phyloP scores from a whole-genome alignment of 2,329 filamentous ascomycete genomes.

The Simplicillium sp. region DNA sequence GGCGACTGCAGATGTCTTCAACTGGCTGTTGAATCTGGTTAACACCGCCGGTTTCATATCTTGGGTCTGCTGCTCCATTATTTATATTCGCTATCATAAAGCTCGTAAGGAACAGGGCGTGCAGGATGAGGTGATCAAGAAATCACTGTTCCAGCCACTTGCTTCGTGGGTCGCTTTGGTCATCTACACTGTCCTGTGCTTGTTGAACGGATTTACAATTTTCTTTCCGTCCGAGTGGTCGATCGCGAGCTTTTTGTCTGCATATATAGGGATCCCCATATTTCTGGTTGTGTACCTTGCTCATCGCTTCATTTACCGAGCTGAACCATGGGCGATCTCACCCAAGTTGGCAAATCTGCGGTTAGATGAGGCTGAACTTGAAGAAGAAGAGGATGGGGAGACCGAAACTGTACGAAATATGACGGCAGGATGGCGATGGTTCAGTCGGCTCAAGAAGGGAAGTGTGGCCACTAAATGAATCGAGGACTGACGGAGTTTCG shows the following conservation, averaged over 20 bases:
- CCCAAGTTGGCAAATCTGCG: slow-evolving; percentile 39
- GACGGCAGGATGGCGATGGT: too few relatives aligned
- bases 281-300: slow-evolving; percentile 41
- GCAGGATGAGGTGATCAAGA: slow-evolving; percentile 34
- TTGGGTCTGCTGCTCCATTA: slow-evolving; percentile 43
- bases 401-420: too few relatives aligned
- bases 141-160: slow-evolving; percentile 45
- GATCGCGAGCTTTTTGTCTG: slow-evolving; percentile 46
- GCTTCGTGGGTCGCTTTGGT: slow-evolving; percentile 43
- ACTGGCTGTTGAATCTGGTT: slow-evolving; percentile 46
- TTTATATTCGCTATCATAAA: slow-evolving; percentile 44
- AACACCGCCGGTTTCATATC: slow-evolving; percentile 42
- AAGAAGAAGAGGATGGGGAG: too few relatives aligned
- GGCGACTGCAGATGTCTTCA: slow-evolving; percentile 47
- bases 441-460: too few relatives aligned
- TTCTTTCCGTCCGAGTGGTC: slow-evolving; percentile 52
- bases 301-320: slow-evolving; percentile 14
- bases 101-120: slow-evolving; percentile 33
- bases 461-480: too few relatives aligned
- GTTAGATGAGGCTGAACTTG: background rate
- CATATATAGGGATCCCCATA: slow-evolving; percentile 56
- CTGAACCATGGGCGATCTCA: slow-evolving; percentile 41
- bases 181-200: slow-evolving; percentile 38
- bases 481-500: too few relatives aligned
- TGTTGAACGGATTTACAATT: slow-evolving; percentile 56